phyloP scores from a whole-genome alignment of 768 basidiomycete species.

The Boletus vinaceobasis region DNA sequence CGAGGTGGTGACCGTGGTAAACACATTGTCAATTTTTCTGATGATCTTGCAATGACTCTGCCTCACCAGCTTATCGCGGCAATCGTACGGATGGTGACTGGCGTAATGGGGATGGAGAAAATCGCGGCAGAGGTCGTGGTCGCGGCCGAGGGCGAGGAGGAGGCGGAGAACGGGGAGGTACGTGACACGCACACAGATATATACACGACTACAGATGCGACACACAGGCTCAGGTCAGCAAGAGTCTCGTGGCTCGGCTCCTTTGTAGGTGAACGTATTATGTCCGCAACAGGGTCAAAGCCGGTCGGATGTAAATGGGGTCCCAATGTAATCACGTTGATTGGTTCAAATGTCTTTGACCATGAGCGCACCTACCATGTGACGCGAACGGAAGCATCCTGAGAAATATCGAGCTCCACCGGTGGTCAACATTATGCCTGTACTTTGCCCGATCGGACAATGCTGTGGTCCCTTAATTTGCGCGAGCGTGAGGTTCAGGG shows the following conservation, averaged over 20 bases:
- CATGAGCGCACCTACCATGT: background rate
- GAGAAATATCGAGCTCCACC: background rate
- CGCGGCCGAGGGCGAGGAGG: conserved; percentile 44
- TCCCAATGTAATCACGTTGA: background rate
- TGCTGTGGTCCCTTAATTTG: background rate
- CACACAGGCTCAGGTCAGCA: conserved; percentile 20
- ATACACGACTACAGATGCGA: background rate
- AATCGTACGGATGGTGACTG: conserved; percentile 40
- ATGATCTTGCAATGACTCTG: background rate
- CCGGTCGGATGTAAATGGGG: background rate
- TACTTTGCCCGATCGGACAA: background rate
- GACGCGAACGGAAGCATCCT: background rate
- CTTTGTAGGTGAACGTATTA: conserved; percentile 10
- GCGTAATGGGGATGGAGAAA: conserved; percentile 43
- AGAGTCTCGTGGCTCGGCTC: conserved; percentile 19
- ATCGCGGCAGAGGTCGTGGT: conserved; percentile 40
- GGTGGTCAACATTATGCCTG: too few relatives aligned
- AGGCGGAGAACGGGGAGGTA: conserved; percentile 41
- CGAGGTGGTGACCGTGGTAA: conserved; percentile 30
- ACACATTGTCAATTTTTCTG: background rate
- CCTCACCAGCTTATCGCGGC: conserved; percentile 16
- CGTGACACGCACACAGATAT: conserved; percentile 8
- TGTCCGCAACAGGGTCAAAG: background rate
- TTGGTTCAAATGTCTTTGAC: background rate
- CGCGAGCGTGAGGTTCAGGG: background rate